Conservation (phyloP, 1,284 basidiomycete species). For the Wolfiporia cocos region DNA sequence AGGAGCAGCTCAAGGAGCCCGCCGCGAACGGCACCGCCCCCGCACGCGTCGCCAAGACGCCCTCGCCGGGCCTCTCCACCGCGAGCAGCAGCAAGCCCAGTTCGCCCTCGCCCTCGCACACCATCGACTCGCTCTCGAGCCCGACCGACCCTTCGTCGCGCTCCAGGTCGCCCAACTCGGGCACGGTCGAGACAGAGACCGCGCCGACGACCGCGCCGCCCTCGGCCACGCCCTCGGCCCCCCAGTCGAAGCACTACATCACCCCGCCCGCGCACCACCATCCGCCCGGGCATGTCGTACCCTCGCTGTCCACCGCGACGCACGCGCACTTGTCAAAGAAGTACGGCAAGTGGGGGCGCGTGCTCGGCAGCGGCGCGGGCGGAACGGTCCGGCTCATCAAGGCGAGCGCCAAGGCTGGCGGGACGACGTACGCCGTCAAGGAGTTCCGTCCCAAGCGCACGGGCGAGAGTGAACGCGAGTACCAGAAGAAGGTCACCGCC, state of each 20-base stretch:
- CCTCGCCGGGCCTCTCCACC: constrained; percentile 21
- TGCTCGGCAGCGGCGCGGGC: constrained; percentile 93
- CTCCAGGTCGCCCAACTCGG: constrained; percentile 6
- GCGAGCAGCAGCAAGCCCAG: constrained; percentile 18
- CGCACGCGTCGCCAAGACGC: constrained; percentile 18
- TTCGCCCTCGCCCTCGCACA: constrained; percentile 23
- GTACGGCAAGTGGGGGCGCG: constrained; percentile 98
- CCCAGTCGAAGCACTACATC: constrained; percentile 10
- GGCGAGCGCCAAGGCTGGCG: constrained; percentile 72
- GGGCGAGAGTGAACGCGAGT: constrained; percentile 92
- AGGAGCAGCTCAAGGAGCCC: background rate
- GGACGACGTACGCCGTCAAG: constrained; percentile 91
- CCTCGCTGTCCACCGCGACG: constrained; percentile 66
- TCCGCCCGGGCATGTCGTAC: constrained; percentile 16
- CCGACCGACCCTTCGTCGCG: constrained; percentile 6
- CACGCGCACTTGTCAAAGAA: constrained; percentile 95
- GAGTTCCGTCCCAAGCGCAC: constrained; percentile 89
- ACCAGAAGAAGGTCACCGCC: constrained; percentile 98
- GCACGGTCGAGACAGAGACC: no score
- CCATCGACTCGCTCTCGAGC: constrained; percentile 19
- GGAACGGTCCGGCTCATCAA: constrained; percentile 98
- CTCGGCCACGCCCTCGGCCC: constrained; percentile 11
- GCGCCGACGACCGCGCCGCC: constrained; percentile 8
- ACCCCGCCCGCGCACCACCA: constrained; percentile 7
- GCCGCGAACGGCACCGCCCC: no score